Evolutionary conservation across 768 basidiomycete genomes (phyloP), one percentile per base, ranked within the genome.

Genomic region (Infundibulicybe gibba): DNA sequence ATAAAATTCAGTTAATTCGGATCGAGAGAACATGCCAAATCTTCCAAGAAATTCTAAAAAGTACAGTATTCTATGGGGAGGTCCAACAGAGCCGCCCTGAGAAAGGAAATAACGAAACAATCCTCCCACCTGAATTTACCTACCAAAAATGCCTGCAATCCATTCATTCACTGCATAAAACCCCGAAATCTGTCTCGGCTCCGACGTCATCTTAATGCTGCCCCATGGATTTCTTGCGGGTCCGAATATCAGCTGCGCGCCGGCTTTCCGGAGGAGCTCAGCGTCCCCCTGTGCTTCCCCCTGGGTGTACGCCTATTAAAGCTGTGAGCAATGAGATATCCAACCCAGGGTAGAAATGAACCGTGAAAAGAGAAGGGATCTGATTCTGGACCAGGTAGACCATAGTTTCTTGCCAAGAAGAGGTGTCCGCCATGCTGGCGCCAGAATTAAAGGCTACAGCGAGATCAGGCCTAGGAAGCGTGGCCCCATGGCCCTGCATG

Each of bases 111-210:
- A 25, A 25, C 25, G 5, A 11, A 14, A 15, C 19, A 40, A 16
- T 5, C 17, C 32, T 0, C 9, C 20, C 8, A 19, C 39, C 14
- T 44, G 17, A n/a, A 19, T 13, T 21, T 19, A 41, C 33, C 50
- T 33, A 54, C 30, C 43, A 41, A 40, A 70, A 69, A 1, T 67
- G 13, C 68, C 66, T 2, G 66, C 58, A n/a, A 69, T 49, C 70
- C 70, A 70, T 0, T 61, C 63, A 45, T 66, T 70, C 13, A 51
- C 52, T 5, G 63, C 54, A 53, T 69, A 67, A 45, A 65, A 71
- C 1, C 67, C 68, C 39, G 56, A 56, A 2, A 68, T 54, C 34
- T 50, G 60, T 19, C 49, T 61, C 1, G 67, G 64, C 48, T 66
- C 62, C 17, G 49, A 55, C 42, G 50, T 64, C 9, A 51, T 39